Conservation (phyloP, 352 stramenopile genomes). For the Peronospora tabacina region DNA sequence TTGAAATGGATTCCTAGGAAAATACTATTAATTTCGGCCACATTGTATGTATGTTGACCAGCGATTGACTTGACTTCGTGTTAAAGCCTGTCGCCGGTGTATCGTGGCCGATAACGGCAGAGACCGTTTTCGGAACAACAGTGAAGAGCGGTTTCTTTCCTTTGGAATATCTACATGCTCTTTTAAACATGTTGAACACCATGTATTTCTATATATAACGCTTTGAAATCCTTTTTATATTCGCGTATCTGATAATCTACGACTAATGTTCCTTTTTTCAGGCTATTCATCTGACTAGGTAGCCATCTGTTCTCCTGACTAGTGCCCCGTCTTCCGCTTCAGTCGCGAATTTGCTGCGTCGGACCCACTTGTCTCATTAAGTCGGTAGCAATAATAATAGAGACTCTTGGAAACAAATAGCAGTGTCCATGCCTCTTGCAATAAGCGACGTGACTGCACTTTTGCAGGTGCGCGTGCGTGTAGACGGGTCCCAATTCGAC, state of each 20-base stretch:
- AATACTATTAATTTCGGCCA: too few relatives aligned
- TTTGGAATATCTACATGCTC: too few relatives aligned
- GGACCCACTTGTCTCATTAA: not conserved
- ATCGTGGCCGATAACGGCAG: conserved; percentile 8
- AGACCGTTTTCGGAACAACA: conserved; percentile 5
- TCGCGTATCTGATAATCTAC: not conserved
- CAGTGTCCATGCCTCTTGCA: conserved; percentile 21
- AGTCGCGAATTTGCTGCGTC: conserved; percentile 22
- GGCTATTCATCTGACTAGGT: conserved; percentile 18
- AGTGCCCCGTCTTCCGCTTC: not conserved
- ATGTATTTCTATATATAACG: too few relatives aligned
- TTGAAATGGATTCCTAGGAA: too few relatives aligned
- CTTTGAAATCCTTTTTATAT: too few relatives aligned
- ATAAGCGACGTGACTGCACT: conserved; percentile 63
- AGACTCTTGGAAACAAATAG: not conserved
- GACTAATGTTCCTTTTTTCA: not conserved
- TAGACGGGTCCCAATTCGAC: conserved; percentile 67
- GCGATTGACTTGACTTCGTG: not conserved
- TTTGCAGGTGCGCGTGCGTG: conserved; percentile 43
- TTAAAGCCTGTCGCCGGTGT: too few relatives aligned
- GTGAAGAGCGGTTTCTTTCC: not conserved
- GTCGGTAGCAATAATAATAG: not conserved
- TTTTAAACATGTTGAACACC: too few relatives aligned
- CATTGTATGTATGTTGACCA: not conserved
- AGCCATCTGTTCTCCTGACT: conserved; percentile 10